Percentiles rank a stretch among this genome's conserved stretches.
These are phyloP conservation scores for Hibiscus syriacus DNA, from an alignment of 345 rosid species.

Conservation along the genomic window DNA sequence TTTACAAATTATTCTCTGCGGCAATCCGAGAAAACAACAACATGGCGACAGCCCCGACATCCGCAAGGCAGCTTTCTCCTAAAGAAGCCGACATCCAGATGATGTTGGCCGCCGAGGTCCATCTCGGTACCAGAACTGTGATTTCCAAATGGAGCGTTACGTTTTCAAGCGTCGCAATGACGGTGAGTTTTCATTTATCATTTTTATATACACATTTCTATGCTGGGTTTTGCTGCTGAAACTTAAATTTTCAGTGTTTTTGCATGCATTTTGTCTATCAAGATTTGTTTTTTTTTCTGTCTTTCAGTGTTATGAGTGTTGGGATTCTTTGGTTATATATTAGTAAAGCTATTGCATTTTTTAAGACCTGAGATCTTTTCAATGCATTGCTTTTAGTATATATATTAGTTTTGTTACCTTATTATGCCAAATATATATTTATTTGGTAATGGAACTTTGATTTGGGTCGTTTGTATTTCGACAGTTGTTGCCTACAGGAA, in stretches of 20 bases:
- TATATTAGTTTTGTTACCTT: no score
- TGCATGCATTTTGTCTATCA: not conserved
- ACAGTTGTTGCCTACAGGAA: not conserved
- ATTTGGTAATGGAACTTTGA: no score
- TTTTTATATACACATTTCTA: not conserved
- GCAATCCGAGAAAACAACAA: not conserved
- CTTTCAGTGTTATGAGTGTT: not conserved
- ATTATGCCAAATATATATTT: no score
- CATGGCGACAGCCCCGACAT: slow-evolving; percentile 20
- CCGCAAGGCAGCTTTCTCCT: slow-evolving; percentile 45
- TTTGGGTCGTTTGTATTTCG: not conserved
- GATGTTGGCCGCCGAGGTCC: slow-evolving; percentile 94
- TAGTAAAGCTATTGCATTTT: not conserved
- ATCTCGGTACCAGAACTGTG: slow-evolving; percentile 85
- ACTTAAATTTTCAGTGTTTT: not conserved
- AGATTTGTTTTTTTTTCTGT: not conserved
- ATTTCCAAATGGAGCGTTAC: slow-evolving; percentile 91
- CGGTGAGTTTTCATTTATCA: slow-evolving; percentile 28
- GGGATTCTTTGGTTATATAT: not conserved
- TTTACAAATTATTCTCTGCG: no score
- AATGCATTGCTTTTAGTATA: no score
- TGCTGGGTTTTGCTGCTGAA: not conserved
- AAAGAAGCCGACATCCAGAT: slow-evolving; percentile 73
- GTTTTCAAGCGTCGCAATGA: slow-evolving; percentile 91
- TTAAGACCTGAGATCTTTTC: not conserved